Conservation (phyloP, 139 green algal genomes). For the Limnomonas spitsbergensis region DNA sequence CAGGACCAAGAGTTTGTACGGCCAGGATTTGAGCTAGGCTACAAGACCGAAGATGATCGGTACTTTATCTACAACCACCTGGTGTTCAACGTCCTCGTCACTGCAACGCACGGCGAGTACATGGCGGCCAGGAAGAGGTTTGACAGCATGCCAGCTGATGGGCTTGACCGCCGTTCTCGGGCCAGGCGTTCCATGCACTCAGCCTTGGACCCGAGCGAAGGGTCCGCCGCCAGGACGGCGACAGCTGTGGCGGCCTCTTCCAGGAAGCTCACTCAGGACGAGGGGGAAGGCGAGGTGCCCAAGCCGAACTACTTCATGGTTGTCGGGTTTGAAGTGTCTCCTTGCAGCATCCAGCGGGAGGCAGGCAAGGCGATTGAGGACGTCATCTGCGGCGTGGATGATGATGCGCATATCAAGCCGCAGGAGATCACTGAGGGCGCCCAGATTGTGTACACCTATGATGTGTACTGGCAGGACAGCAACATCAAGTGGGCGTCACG, state of each 20-base stretch:
- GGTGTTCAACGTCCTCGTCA: conserved; percentile 89
- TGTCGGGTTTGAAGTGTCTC: conserved; percentile 83
- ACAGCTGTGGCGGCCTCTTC: background rate
- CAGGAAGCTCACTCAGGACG: background rate
- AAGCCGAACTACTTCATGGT: conserved; percentile 9
- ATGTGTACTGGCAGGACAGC: conserved; percentile 85
- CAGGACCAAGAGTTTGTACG: conserved; percentile 64
- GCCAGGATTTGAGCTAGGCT: conserved; percentile 86
- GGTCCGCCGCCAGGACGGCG: too few relatives aligned
- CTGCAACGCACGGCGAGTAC: conserved; percentile 73
- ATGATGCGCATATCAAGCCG: conserved; percentile 41
- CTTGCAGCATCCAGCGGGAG: conserved; percentile 76
- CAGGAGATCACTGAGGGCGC: conserved; percentile 71
- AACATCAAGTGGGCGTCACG: conserved; percentile 83
- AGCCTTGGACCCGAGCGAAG: background rate
- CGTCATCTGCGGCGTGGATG: conserved; percentile 60
- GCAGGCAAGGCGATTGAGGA: conserved; percentile 54
- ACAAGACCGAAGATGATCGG: conserved; percentile 39
- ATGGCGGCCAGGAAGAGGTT: conserved; percentile 28
- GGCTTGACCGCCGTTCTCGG: background rate
- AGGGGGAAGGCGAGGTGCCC: background rate
- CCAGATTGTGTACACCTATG: conserved; percentile 82
- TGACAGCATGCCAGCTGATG: conserved; percentile 9
- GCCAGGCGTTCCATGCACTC: background rate
- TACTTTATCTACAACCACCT: conserved; percentile 94